Conservation (phyloP, 2,329 filamentous ascomycete genomes). For the Claviceps sp. region DNA sequence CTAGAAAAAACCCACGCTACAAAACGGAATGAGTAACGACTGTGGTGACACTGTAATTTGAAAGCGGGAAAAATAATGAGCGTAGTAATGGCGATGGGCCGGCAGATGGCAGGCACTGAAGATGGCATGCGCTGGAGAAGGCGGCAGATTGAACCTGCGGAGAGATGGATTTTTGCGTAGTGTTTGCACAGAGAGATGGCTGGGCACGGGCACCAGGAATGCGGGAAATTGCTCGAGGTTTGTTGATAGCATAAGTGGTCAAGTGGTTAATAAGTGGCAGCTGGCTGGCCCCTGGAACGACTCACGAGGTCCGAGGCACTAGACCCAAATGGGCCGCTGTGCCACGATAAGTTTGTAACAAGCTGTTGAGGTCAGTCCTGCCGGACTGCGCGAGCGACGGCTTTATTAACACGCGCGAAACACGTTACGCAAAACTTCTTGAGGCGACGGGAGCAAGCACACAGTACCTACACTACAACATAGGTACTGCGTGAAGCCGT, state of each 20-base stretch:
- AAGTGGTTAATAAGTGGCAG: conserved; percentile 6
- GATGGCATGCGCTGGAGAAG: background rate
- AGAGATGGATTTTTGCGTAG: conserved; percentile 3
- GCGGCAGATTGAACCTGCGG: conserved; percentile 1
- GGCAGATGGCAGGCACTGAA: conserved; percentile 1
- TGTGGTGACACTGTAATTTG: background rate
- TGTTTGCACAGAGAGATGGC: conserved; percentile 6
- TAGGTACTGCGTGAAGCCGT: background rate
- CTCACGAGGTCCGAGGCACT: conserved; percentile 9
- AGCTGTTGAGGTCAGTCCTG: no score
- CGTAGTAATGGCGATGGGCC: conserved; percentile 7
- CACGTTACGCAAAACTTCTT: no score
- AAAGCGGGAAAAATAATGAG: conserved; percentile 7
- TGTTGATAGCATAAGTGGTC: conserved; percentile 12
- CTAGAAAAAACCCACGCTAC: background rate
- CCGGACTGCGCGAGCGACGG: no score
- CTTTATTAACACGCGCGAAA: no score
- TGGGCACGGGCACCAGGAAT: conserved; percentile 13
- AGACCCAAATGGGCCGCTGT: conserved; percentile 7
- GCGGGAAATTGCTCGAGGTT: conserved; percentile 23
- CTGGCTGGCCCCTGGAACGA: background rate
- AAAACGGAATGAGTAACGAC: conserved; percentile 1
- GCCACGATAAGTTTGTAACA: background rate
- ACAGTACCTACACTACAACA: no score
- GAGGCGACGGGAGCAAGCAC: no score